A percentile compares a stretch with the other conserved stretches of the same genome.
Evolutionary conservation across 257 asterid genomes (phyloP).

Genomic region (Salvia hispanica): DNA sequence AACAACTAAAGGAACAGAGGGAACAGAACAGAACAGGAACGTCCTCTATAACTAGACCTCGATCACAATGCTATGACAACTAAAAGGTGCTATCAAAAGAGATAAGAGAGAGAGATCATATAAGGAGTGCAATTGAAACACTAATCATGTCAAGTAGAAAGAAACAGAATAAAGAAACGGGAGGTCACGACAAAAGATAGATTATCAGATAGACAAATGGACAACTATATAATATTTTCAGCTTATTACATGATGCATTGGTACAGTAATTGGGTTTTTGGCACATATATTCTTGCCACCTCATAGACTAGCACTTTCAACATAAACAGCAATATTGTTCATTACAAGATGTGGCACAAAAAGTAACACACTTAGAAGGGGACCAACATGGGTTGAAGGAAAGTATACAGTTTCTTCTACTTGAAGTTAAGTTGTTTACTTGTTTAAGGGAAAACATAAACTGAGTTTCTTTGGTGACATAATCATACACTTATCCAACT

Average conservation of each 20-base stretch:
- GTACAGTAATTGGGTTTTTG: not conserved
- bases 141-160: constrained; percentile 5
- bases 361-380: not conserved
- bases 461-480: not conserved
- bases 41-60: no score
- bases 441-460: not conserved
- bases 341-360: not conserved
- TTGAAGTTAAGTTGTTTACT: constrained; percentile 10
- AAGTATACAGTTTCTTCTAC: not conserved
- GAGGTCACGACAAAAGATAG: constrained; percentile 17
- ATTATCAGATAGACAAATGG: constrained; percentile 10
- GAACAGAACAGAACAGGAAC: no score
- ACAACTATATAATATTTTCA: not conserved
- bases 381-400: not conserved
- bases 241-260: constrained; percentile 13
- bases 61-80: not conserved
- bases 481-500: not conserved
- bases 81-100: not conserved
- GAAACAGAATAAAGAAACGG: not conserved
- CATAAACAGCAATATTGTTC: not conserved
- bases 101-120: not conserved
- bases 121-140: not conserved
- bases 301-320: not conserved
- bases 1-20: no score
- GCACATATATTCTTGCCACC: not conserved